Percentiles rank a stretch among this genome's conserved stretches.
phyloP scores from a whole-genome alignment of 2,329 filamentous ascomycete genomes.

The Bipolaris gigantea region DNA sequence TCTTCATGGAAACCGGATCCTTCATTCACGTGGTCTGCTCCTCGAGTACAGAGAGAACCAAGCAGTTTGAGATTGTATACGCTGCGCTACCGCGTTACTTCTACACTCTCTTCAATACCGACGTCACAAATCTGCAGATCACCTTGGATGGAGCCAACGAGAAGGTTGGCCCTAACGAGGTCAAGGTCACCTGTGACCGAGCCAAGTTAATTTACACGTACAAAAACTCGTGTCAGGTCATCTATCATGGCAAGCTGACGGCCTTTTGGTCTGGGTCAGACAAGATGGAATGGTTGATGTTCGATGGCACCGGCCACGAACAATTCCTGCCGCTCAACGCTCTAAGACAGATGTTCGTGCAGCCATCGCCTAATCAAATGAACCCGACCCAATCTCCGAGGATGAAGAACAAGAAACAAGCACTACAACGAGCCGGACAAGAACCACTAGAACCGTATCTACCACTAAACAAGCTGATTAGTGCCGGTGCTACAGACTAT shows the following conservation, averaged over 20 bases:
- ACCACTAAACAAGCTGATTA: constrained; percentile 50
- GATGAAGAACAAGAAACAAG: constrained; percentile 57
- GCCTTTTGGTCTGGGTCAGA: constrained; percentile 77
- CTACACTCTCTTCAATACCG: constrained; percentile 83
- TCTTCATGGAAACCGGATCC: constrained; percentile 77
- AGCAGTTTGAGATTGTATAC: constrained; percentile 83
- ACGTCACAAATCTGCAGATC: constrained; percentile 79
- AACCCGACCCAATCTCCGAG: constrained; percentile 60
- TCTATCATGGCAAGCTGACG: constrained; percentile 74
- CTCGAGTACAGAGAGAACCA: constrained; percentile 61
- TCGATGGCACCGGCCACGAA: constrained; percentile 73
- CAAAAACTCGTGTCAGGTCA: constrained; percentile 76
- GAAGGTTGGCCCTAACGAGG: constrained; percentile 61
- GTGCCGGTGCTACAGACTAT: constrained; percentile 52
- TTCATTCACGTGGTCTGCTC: constrained; percentile 71
- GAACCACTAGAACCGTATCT: constrained; percentile 46
- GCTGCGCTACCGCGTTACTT: constrained; percentile 87
- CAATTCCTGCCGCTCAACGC: constrained; percentile 77
- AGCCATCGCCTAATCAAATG: constrained; percentile 50
- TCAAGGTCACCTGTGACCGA: constrained; percentile 74
- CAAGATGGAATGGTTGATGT: constrained; percentile 83
- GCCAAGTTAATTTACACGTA: constrained; percentile 90
- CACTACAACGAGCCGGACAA: constrained; percentile 30
- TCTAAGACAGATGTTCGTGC: constrained; percentile 50
- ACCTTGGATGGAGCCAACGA: constrained; percentile 72